Evolutionary conservation across 306 rosid species (phyloP), one percentile per base, ranked within the genome.

Genomic region (Prunus salicina): DNA sequence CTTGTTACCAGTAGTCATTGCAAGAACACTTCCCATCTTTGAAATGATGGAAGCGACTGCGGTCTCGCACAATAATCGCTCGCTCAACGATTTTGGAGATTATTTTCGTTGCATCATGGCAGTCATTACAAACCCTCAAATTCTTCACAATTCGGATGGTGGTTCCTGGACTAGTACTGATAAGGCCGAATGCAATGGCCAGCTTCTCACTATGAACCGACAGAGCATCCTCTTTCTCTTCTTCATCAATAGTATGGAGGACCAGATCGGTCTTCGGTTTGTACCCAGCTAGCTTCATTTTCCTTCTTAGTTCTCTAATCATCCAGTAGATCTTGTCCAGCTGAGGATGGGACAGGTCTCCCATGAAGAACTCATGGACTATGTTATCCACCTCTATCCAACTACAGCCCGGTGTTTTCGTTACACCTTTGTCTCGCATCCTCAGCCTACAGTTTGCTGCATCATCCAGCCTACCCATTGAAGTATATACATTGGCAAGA

Each of bases 211-310:
- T 82, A 19, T 78, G 86, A 68, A 73, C 79, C 11, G 73, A 78
- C 68, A 82, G 67, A 10, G 86, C 79, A 78, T 82, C 86, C 80
- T 78, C 82, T 76, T 82, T 73, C 61, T 82, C 86, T 82, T 82
- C 86, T 69, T 82, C 86, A 22, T 78, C 82, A 14, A 82, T 68
- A 64, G 74, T 78, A 64, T 82, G 86, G 2, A 68, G 67, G 32
- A 82, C 86, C 22, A 82, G 64, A n/a, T 82, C 82, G 22, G 82
- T 82, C 58, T 63, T 82, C 45, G 82, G 86, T 45, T 73, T 73
- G 75, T 82, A 82, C 27, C 86, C 86, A 12, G 82, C 82, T 0
- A 78, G 41, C 51, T 82, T 78, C 82, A 82, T 61, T 66, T 78
- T 78, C 80, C 69, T 69, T 41, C 77, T 74, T 32, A 82, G 67